Evolutionary conservation across 345 rosid genomes (phyloP), one percentile per base, ranked within the genome.

Genomic region (Hibiscus trionum): DNA sequence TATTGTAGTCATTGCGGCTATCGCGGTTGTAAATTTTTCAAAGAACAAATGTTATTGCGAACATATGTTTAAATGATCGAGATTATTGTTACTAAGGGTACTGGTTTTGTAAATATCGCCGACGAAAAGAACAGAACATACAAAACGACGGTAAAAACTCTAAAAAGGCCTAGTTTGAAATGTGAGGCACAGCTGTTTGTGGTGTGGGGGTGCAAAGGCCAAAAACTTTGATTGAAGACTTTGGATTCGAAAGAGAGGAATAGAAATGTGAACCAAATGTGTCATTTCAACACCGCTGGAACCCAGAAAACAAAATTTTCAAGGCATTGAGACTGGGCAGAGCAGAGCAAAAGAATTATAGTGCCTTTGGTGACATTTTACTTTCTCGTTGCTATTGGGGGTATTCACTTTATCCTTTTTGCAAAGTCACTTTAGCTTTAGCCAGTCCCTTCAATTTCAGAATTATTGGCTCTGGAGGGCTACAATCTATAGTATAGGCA

Each of bases 251-350:
- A 66, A 44, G 33, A 12, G 19, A 24, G 24, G 58, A 27, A 29
- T 15, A 67, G 14, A 67, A 67, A 44, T 44, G 44, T 39, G 44
- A 39, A 39, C 44, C 44, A 39, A 49, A 49, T 47, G 11, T 49
- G 71, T 67, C 44, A 27, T 50, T 67, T 67, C 71, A 49, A 50
- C 27, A 67, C 59, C 15, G 59, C 59, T 50, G 71, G 71, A 49
- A 67, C 39, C 71, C 16, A 39, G 44, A 39, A 39, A 39, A 39
- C 8, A 39, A 39, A 10, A 39, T 7, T 39, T 39, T 39, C 44
- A 39, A 39, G 44, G 11, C 44, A 39, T 8, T 39, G 0, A 39
- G 44, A 39, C 11, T 7, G 44, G 2, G 44, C 44, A 39, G 44
- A 5, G 44, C 44, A 39, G 44, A 39, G 44, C 44, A 39, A 7